These are phyloP conservation scores for Candolleomyces efflorescens DNA, from an alignment of 768 basidiomycete genomes.

Conservation along the genomic window DNA sequence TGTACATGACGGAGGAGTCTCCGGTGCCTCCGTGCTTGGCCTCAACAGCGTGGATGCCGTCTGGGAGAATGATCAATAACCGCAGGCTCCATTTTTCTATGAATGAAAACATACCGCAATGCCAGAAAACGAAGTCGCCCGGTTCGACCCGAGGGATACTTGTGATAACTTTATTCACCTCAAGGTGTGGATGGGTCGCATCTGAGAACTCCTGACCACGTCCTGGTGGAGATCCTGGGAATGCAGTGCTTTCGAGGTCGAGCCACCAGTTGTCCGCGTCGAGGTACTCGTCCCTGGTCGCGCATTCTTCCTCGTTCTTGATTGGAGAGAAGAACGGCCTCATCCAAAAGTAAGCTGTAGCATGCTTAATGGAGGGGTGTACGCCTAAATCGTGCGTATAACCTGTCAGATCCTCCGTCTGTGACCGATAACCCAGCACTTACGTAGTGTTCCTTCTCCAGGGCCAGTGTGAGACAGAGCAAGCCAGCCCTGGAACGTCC, in stretches of 20 bases:
- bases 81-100: background rate
- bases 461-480: slow-evolving; percentile 50
- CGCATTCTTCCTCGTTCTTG: background rate
- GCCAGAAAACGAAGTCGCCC: slow-evolving; percentile 51
- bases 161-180: slow-evolving; percentile 51
- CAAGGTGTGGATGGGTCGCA: slow-evolving; percentile 55
- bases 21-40: slow-evolving; percentile 36
- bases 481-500: slow-evolving; percentile 59
- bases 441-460: slow-evolving; percentile 57
- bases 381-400: slow-evolving; percentile 14
- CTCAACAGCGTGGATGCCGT: slow-evolving; percentile 55
- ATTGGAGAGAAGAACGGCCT: slow-evolving; percentile 61
- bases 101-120: background rate
- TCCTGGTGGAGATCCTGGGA: slow-evolving; percentile 53
- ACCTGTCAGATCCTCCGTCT: background rate
- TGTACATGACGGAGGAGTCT: slow-evolving; percentile 56
- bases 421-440: slow-evolving; percentile 51
- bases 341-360: slow-evolving; percentile 58
- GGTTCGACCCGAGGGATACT: slow-evolving; percentile 55
- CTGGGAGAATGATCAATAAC: slow-evolving; percentile 24
- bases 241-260: slow-evolving; percentile 46
- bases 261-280: slow-evolving; percentile 50
- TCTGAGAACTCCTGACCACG: slow-evolving; percentile 50
- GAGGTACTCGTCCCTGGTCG: slow-evolving; percentile 20
- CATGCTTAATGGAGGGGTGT: slow-evolving; percentile 1